Evolutionary conservation across 495 filamentous ascomycete species (phyloP).

Genomic region (Aspergillus carlsbadensis): DNA sequence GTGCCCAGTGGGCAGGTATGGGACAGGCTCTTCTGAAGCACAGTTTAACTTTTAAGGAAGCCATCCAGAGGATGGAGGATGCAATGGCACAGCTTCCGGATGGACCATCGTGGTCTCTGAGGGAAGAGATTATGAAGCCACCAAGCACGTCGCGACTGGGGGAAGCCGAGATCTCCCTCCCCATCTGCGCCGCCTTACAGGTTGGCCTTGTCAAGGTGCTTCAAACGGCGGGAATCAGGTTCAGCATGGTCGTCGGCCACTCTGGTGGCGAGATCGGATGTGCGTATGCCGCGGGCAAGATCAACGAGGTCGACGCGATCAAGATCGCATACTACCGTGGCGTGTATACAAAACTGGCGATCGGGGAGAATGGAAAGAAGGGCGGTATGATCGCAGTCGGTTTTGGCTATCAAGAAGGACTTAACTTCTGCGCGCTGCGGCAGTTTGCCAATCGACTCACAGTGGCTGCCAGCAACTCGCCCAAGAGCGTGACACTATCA

Average conservation of each 20-base stretch:
- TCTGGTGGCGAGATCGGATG: conserved; percentile 45
- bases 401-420: background rate
- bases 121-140: background rate
- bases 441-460: conserved; percentile 26
- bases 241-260: conserved; percentile 43
- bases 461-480: conserved; percentile 32
- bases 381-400: conserved; percentile 57
- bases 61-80: too few relatives aligned
- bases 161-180: conserved; percentile 63
- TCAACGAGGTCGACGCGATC: conserved; percentile 33
- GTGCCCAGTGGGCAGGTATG: too few relatives aligned
- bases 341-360: background rate
- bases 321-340: background rate
- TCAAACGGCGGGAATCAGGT: conserved; percentile 36
- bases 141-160: conserved; percentile 35
- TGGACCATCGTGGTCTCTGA: too few relatives aligned
- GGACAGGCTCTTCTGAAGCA: too few relatives aligned
- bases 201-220: conserved; percentile 42
- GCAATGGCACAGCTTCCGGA: too few relatives aligned
- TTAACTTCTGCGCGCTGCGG: too few relatives aligned
- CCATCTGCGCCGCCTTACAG: conserved; percentile 41
- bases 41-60: too few relatives aligned
- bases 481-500: conserved; percentile 33
- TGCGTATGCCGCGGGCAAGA: conserved; percentile 54
- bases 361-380: background rate